Evolutionary conservation across 352 stramenopile species (phyloP), one percentile per base, ranked within the genome.

Genomic region (Phytophthora pseudosyringae): DNA sequence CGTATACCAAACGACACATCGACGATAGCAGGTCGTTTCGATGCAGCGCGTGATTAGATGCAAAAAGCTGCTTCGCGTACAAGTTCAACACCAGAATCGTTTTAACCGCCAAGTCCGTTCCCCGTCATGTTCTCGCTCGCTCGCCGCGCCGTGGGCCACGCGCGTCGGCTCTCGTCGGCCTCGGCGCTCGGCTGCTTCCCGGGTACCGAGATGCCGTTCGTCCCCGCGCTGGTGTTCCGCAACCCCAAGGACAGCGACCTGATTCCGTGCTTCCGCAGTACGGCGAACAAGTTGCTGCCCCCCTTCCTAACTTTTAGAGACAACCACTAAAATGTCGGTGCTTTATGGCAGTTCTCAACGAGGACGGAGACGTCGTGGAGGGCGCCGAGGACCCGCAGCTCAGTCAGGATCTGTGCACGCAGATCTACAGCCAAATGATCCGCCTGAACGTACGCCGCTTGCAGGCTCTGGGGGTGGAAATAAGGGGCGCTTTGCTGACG

Each of bases 261-360:
- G 53, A 95, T 94, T 59, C 92, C 91, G 11, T 94, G 91, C 50
- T 98, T 96, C 76, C 92, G 93, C 45, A 89, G 95, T 91, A 90
- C n/a, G 54, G 9, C 8, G 36, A 55, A 55, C 31, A 49, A 25
- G 10, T 46, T 51, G 13, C 10, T 39, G 13, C 36, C n/a, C 15
- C 26, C 25, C 13, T 25, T 21, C 21, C 21, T 35, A 35, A 28
- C 6, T 49, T 32, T 29, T 52, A 46, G 36, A 13, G 1, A 32
- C 10, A 49, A 43, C 13, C 21, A 16, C 10, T 44, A 40, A 38
- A 33, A n/a, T 56, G 52, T 52, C 65, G 12, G 2, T 28, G n/a
- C 78, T 32, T 56, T 40, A 16, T 11, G 43, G 50, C 59, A 87
- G 89, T 98, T 54, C 46, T 98, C 50, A 89, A 97, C 57, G 83